phyloP scores from a whole-genome alignment of 2,329 filamentous ascomycete species.

The Pseudogymnoascus sp. region DNA sequence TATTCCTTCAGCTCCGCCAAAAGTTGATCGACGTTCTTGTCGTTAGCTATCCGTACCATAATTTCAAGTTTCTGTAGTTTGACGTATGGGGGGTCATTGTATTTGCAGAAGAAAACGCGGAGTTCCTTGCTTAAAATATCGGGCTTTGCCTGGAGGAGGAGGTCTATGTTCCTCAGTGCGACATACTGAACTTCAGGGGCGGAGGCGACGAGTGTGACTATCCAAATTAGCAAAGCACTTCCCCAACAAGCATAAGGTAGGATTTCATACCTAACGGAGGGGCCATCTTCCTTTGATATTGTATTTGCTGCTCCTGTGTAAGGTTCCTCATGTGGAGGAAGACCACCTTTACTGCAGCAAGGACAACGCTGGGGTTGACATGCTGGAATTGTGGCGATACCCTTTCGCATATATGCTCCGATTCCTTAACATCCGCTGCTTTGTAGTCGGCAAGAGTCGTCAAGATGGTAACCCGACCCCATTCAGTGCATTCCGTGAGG shows the following conservation, averaged over 20 bases:
- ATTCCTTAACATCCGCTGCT: constrained; percentile 83
- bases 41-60: constrained; percentile 98
- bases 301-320: constrained; percentile 68
- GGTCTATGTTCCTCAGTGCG: constrained; percentile 89
- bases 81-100: constrained; percentile 95
- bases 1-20: constrained; percentile 95
- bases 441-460: constrained; percentile 85
- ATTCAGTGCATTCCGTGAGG: constrained; percentile 96
- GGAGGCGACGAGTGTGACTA: constrained; percentile 91
- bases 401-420: constrained; percentile 95
- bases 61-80: constrained; percentile 98
- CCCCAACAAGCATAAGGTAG: constrained; percentile 8
- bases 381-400: constrained; percentile 97
- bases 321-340: constrained; percentile 92
- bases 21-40: constrained; percentile 91
- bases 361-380: constrained; percentile 91
- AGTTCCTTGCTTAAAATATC: constrained; percentile 97
- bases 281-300: constrained; percentile 97
- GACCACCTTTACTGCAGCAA: constrained; percentile 96
- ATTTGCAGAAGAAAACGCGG: constrained; percentile 99
- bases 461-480: constrained; percentile 91
- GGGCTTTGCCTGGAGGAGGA: constrained; percentile 89
- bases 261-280: constrained; percentile 71
- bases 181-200: constrained; percentile 98
- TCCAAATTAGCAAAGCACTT: constrained; percentile 12